Evolutionary conservation across 441 rosid genomes (phyloP), one percentile per base, ranked within the genome.

Genomic region (Erodium trifolium): DNA sequence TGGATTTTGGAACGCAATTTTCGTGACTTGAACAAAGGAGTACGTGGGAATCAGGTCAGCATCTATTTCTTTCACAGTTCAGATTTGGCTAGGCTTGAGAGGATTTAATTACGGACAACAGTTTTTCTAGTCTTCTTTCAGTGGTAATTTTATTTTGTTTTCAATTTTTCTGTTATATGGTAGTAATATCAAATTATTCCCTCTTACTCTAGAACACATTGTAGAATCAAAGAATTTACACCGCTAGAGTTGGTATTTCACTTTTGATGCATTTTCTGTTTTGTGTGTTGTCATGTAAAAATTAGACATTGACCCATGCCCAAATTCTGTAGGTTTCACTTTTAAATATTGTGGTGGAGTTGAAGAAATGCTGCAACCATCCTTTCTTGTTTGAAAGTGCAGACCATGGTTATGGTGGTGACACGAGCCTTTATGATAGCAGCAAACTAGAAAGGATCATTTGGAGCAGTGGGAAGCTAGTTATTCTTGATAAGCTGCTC

Each of bases 361-460:
- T 96, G 88, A 96, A 96, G 92, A 96, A 96, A 75, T 96, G 99
- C 82, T 96, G 98, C 87, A 96, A 96, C 68, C 99, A 96, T 72
- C 99, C 99, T 51, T 96, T 96, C 84, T 82, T 96, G 78, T 96
- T 96, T 82, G 98, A 96, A 87, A 96, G 98, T 80, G 99, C 99
- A 6, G 99, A 92, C 82, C 97, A 96, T 85, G 99, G 99, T 72
- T 96, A 96, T 81, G 98, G 99, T 68, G 96, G 98, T 79, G 86
- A 87, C 68, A 71, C 69, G 43, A 79, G 85, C 78, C 71, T 79
- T 65, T 80, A 87, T 72, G 96, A 91, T 79, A 81, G 74, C 77
- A 83, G 88, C 81, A 92, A 92, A 81, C 75, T 96, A 79, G 98
- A 96, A 80, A 96, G 96, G 77, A 88, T 88, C 53, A 84, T 96